Evolutionary conservation across 805 yeast species (phyloP).

Genomic region (Danielozyma ontarioensis): DNA sequence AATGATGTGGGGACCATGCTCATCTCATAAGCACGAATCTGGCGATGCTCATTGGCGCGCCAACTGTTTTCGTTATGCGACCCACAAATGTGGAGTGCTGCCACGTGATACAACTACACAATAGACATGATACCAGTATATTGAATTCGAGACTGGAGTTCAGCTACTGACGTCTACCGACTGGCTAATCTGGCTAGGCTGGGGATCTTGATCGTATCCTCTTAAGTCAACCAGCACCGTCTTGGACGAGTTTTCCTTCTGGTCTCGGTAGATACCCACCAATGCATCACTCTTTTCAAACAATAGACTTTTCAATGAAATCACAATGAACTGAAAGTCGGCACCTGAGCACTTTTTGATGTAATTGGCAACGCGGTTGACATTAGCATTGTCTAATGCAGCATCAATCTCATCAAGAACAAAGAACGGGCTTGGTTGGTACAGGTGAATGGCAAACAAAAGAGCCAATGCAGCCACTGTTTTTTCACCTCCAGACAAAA

Average conservation of each 20-base stretch:
- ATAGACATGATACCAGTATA: no score
- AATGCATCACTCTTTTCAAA: constrained; percentile 86
- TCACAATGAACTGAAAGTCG: constrained; percentile 84
- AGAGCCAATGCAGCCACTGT: constrained; percentile 94
- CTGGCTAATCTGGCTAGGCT: no score
- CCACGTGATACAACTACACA: no score
- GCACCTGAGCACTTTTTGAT: constrained; percentile 72
- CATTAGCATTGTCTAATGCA: constrained; percentile 88
- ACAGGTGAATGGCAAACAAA: constrained; percentile 84
- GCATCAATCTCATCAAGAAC: constrained; percentile 98
- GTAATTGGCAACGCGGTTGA: constrained; percentile 80
- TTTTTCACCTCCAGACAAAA: constrained; percentile 93
- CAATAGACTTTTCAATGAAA: constrained; percentile 79
- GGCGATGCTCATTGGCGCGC: no score
- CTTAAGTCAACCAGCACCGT: constrained; percentile 71
- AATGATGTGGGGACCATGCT: no score
- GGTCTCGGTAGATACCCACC: constrained; percentile 90
- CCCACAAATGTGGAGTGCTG: no score
- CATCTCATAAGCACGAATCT: no score
- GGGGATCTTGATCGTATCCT: constrained; percentile 36
- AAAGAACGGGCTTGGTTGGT: constrained; percentile 91
- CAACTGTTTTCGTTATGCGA: no score
- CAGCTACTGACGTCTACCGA: no score
- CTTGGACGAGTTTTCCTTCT: constrained; percentile 62
- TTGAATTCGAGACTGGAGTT: no score